Conservation (phyloP, 176 grass and related monocot species). For the Thinopyrum elongatum region DNA sequence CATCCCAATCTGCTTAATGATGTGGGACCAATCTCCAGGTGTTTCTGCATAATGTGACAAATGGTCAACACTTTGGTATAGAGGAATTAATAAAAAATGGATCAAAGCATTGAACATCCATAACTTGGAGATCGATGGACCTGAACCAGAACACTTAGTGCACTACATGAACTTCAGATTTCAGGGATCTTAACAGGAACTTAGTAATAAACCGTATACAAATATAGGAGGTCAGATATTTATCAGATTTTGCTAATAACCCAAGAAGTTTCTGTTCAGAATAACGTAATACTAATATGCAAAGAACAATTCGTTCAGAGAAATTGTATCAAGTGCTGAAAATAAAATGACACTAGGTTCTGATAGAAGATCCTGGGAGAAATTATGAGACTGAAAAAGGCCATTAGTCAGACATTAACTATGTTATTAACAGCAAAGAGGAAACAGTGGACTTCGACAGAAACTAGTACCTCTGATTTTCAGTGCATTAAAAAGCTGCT, state of each 20-base stretch:
- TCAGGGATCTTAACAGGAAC: neutral
- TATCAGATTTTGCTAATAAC: neutral
- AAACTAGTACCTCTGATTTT: slow-evolving; percentile 67
- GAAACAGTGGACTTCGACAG: slow-evolving; percentile 12
- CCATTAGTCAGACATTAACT: slow-evolving; percentile 12
- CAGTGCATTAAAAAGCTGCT: slow-evolving; percentile 82
- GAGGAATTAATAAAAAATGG: neutral
- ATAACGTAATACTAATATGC: neutral
- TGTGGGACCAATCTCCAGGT: slow-evolving; percentile 96
- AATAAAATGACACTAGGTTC: neutral
- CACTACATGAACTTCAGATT: neutral
- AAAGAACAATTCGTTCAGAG: neutral
- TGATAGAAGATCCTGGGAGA: neutral
- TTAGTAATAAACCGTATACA: neutral
- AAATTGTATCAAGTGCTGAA: neutral
- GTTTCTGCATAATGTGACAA: slow-evolving; percentile 61
- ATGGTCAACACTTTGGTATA: neutral
- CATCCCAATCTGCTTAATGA: slow-evolving; percentile 99
- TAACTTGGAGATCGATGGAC: neutral
- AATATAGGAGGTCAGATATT: neutral
- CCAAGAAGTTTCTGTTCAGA: neutral
- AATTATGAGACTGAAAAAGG: neutral
- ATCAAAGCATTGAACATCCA: neutral
- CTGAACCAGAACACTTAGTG: neutral
- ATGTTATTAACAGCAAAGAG: slow-evolving; percentile 10